A percentile compares a stretch with the other conserved stretches of the same genome.
Conservation (phyloP, 192 early-diverging fungal species). For the Chytriomyces confervae region DNA sequence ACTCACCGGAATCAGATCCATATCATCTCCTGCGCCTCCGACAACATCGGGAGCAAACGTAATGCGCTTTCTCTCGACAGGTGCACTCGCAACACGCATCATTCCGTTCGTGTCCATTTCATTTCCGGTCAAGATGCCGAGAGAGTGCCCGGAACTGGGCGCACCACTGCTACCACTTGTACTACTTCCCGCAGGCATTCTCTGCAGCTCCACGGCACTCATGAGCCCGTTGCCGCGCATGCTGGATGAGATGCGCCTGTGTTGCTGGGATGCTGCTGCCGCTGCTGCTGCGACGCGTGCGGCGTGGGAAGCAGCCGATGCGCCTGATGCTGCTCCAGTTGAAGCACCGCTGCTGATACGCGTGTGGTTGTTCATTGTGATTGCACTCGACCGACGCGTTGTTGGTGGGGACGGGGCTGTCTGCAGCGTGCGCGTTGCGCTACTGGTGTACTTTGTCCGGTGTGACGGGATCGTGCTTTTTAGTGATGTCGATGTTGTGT, state of each 20-base stretch:
- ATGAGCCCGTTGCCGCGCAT: background rate
- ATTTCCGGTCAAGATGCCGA: background rate
- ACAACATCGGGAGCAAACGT: constrained; percentile 38
- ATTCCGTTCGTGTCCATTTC: background rate
- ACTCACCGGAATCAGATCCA: constrained; percentile 9
- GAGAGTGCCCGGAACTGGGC: background rate
- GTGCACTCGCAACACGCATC: constrained; percentile 32
- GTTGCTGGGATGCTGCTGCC: background rate
- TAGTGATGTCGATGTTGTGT: background rate
- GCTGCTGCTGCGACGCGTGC: background rate
- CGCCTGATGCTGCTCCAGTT: too few relatives aligned
- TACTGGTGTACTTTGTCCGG: too few relatives aligned
- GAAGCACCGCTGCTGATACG: too few relatives aligned
- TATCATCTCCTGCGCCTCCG: constrained; percentile 13
- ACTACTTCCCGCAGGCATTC: background rate
- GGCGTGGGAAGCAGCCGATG: background rate
- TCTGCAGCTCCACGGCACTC: constrained; percentile 21
- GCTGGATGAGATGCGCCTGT: background rate
- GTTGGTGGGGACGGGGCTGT: too few relatives aligned
- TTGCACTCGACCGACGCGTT: too few relatives aligned
- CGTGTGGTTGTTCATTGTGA: too few relatives aligned
- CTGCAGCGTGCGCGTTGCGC: too few relatives aligned
- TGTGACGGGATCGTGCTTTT: too few relatives aligned
- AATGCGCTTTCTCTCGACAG: constrained; percentile 29
- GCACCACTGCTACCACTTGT: background rate